Evolutionary conservation across 202 grass and related monocot species (phyloP).

Genomic region (Brachypodium distachyon): DNA sequence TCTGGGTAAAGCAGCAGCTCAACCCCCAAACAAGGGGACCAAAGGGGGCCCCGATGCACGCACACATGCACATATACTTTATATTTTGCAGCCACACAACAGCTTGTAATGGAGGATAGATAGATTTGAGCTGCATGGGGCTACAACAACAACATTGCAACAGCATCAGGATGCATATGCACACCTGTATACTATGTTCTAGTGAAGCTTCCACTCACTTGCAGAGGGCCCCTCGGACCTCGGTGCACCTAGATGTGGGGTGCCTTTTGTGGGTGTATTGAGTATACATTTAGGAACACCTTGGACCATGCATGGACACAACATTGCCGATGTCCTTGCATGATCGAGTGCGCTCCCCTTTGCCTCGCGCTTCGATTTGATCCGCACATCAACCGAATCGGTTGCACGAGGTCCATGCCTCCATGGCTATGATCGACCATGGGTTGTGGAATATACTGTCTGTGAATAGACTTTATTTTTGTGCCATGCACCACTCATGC

Average conservation of each 20-base stretch:
- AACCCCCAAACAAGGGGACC: conserved; percentile 27
- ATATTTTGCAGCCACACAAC: background rate
- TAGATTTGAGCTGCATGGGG: background rate
- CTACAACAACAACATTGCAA: background rate
- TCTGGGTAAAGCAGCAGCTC: conserved; percentile 24
- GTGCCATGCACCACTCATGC: background rate
- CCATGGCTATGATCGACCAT: conserved; percentile 11
- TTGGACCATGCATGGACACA: conserved; percentile 17
- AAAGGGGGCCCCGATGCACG: background rate
- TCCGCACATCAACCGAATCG: background rate
- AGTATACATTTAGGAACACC: conserved; percentile 1
- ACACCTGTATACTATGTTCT: background rate
- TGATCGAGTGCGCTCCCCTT: conserved; percentile 24
- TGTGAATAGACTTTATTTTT: background rate
- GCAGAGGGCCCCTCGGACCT: background rate
- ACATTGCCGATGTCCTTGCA: background rate
- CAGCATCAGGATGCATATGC: background rate
- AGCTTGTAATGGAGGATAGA: background rate
- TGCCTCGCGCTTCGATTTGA: conserved; percentile 9
- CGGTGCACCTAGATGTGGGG: background rate
- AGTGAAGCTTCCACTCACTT: conserved; percentile 41
- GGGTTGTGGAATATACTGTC: background rate
- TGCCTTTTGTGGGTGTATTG: background rate
- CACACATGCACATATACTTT: background rate
- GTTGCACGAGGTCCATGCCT: background rate